Evolutionary conservation across 2,329 filamentous ascomycete species (phyloP).

Genomic region (Parastagonospora nodorum): DNA sequence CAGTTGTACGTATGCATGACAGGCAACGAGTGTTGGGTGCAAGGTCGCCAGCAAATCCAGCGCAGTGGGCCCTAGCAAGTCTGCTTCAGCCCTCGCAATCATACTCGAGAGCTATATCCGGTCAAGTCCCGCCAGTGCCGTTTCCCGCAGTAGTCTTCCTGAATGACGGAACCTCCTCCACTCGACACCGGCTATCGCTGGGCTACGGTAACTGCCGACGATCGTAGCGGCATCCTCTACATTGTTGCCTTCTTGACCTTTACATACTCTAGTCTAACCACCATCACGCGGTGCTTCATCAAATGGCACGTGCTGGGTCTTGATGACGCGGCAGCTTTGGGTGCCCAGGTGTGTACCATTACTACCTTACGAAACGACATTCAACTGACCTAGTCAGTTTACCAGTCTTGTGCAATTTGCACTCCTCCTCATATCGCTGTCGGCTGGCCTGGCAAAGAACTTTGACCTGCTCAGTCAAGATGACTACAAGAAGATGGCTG

Average conservation of each 20-base stretch:
- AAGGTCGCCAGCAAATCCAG: too few relatives aligned
- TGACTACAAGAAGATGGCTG: conserved; percentile 24
- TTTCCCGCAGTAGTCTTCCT: neutral
- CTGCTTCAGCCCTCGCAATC: neutral
- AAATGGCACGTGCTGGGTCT: conserved; percentile 33
- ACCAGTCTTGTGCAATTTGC: conserved; percentile 22
- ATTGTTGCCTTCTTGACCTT: conserved; percentile 30
- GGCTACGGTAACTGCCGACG: conserved; percentile 26
- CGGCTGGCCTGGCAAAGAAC: conserved; percentile 26
- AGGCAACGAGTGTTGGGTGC: too few relatives aligned
- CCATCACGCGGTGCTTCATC: conserved; percentile 28
- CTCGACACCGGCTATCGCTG: conserved; percentile 18
- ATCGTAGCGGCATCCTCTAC: conserved; percentile 31
- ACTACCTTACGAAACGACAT: neutral
- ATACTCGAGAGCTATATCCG: conserved; percentile 5
- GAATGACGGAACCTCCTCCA: conserved; percentile 10
- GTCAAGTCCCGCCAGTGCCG: neutral
- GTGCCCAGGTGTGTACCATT: conserved; percentile 25
- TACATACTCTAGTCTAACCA: conserved; percentile 29
- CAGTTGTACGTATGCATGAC: too few relatives aligned
- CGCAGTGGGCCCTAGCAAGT: neutral
- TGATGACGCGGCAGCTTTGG: conserved; percentile 27
- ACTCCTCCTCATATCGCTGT: conserved; percentile 24
- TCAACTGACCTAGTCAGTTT: conserved; percentile 12
- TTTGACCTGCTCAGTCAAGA: conserved; percentile 17